Evolutionary conservation across 805 yeast genomes (phyloP), one percentile per base, ranked within the genome.

Genomic region (Debaryomyces hansenii): DNA sequence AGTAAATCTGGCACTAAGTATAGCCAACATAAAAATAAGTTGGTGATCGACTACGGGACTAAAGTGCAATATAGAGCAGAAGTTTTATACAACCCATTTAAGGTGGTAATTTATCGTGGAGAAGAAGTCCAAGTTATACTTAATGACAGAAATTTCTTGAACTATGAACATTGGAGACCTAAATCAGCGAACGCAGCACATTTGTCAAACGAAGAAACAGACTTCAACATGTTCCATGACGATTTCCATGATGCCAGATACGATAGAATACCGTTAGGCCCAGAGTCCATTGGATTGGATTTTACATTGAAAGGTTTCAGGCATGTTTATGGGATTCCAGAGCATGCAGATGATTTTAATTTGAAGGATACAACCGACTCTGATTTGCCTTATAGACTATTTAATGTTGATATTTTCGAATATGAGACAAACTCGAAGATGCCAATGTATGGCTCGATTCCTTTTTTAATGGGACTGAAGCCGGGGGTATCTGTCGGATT

Each of bases 381-480:
- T 1, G 87, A 84, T 45, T 48, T 59, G 40, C 98, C 98, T 2
- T 94, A 94, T 64, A 76, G 99, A 38, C 70, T 94, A 37, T 94
- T 70, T 73, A 92, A 94, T 56, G 97, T 91, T 24, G 99, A 94
- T 63, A 92, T 92, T 31, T 94, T 94, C 66, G 97, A 94, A 66
- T 94, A 94, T 62, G 95, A 88, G 55, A 75, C 84, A 1, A 80
- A 87, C 50, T 85, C 96, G 33, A 82, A 83, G 46, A 74, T 85
- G 75, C 90, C 98, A 39, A 90, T 91, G 96, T 94, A 94, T 60
- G 99, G 99, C 1, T 74, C 96, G 0, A 89, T 94, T 55, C 99
- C 99, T 2, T 82, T 91, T 38, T 75, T 94, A 78, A 68, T 89
- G 42, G 94, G 90, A 0, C 80, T 79, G 14, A 81, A 79, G 42